Base-by-base conservation (phyloP, 2,329 filamentous ascomycete genomes). In the Ophiostoma sp. region DNA sequence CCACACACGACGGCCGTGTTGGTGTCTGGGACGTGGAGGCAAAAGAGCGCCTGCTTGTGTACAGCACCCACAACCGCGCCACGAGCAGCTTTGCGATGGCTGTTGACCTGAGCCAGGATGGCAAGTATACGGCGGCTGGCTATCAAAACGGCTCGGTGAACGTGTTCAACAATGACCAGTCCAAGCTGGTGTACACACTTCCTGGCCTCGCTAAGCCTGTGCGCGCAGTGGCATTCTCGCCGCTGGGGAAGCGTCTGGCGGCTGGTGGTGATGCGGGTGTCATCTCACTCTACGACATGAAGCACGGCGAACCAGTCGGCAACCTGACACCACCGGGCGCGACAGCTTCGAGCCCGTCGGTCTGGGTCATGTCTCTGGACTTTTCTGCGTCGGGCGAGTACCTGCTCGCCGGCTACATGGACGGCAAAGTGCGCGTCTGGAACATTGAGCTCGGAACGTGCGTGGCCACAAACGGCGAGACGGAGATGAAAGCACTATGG, bases 391-490 rank as follows among this genome's bases (percentile, higher is more conserved):
- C 91, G 4, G 95, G 95, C 64, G 94, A 98, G 79, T 97, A 91
- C 77, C 81, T 99, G 12, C 83, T 98, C 2, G 96, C 90, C 75
- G 92, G 92, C 64, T 88, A 90, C 1, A 92, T 96, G 77, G 93
- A 98, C 75, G 94, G 95, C 49, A 97, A 96, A 78, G 92, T 91
- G 70, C 97, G 97, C 79, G 91, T 98, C 42, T 99, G 95, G 95
- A 94, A 92, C 42, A 86, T 97, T 69, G 93, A 97, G 74, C 86
- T 88, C 45, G 85, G 87, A 68, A 83, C 84, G 4, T 98, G 95
- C 76, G 95, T 99, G 62, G 93, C 94, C 12, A 99, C 95, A 9
- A 92, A 97, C 76, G 93, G 89, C 69, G 93, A 98, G 80, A 93
- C 91, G 5, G 93, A 94, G 72, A 90, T 91, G 78, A 85, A 88